A percentile compares a stretch with the other conserved stretches of the same genome.
Evolutionary conservation across 192 early-diverging fungal genomes (phyloP).

Genomic region (Coemansia sp.): DNA sequence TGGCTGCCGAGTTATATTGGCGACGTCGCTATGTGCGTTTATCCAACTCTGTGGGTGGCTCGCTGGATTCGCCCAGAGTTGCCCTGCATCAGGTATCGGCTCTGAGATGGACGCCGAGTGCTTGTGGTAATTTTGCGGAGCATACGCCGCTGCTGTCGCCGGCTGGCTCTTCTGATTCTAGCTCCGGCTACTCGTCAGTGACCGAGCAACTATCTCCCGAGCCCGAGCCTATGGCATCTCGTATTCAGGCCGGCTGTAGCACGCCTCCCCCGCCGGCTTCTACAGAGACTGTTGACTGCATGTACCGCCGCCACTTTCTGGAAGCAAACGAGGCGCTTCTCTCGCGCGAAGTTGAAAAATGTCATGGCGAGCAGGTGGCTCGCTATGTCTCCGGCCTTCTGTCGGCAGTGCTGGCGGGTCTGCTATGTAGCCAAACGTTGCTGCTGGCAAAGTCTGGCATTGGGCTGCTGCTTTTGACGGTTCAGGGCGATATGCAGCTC

Average conservation of each 20-base stretch:
- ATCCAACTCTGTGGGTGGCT: background rate
- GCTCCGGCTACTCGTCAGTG: conserved; percentile 6
- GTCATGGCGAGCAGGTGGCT: conserved; percentile 24
- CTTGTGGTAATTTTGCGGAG: background rate
- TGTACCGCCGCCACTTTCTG: conserved; percentile 39
- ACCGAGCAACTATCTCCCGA: background rate
- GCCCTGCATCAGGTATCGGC: conserved; percentile 6
- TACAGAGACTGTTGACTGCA: conserved; percentile 2
- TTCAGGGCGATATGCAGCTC: conserved; percentile 64
- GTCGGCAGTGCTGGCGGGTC: conserved; percentile 68
- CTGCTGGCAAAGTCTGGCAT: conserved; percentile 78
- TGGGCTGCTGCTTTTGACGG: conserved; percentile 64
- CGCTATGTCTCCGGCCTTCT: conserved; percentile 56
- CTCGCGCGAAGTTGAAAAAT: conserved; percentile 20
- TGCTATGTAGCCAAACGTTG: conserved; percentile 70
- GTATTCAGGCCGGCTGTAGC: background rate
- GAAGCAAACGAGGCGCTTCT: conserved; percentile 13
- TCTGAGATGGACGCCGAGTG: background rate
- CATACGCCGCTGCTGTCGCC: background rate
- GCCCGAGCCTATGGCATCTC: background rate
- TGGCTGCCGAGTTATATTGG: conserved; percentile 50
- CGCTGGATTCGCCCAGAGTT: conserved; percentile 2
- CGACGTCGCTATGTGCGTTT: conserved; percentile 19
- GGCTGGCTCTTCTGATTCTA: background rate
- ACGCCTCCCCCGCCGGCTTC: background rate